Evolutionary conservation across 2,329 filamentous ascomycete genomes (phyloP).

Genomic region (Botrytis squamosa): DNA sequence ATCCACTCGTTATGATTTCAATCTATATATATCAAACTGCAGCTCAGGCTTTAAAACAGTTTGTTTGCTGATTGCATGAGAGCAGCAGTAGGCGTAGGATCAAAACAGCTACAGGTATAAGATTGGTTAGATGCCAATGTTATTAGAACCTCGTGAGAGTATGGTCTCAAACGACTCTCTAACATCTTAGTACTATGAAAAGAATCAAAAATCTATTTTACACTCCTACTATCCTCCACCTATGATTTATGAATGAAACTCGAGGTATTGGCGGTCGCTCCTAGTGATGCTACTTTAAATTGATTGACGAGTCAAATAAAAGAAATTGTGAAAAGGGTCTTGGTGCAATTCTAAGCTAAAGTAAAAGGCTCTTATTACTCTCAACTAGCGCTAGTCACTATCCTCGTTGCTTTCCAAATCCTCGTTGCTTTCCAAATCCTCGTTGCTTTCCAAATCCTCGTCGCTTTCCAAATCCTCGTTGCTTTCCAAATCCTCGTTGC

Average conservation of each 20-base stretch:
- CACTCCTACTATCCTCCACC: accelerated
- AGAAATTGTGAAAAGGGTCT: too few relatives aligned
- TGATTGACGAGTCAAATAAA: not conserved
- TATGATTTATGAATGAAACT: accelerated
- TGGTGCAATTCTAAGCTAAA: not conserved
- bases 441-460: too few relatives aligned
- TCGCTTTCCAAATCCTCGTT: too few relatives aligned
- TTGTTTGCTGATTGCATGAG: not conserved
- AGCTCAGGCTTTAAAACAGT: accelerated
- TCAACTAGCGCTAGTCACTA: not conserved
- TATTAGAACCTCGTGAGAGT: not conserved
- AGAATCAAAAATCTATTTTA: not conserved
- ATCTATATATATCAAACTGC: not conserved
- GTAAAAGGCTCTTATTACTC: not conserved
- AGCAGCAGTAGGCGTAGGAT: not conserved
- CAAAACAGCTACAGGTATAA: not conserved
- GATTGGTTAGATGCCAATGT: not conserved
- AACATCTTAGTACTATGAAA: not conserved
- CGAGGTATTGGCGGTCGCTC: not conserved
- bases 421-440: not conserved
- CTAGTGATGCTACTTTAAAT: not conserved
- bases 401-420: not conserved
- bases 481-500: not conserved
- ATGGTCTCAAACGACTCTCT: not conserved
- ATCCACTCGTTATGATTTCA: not conserved